Conservation (phyloP, 768 basidiomycete species). For the Boletus pseudo-olivaceus region DNA sequence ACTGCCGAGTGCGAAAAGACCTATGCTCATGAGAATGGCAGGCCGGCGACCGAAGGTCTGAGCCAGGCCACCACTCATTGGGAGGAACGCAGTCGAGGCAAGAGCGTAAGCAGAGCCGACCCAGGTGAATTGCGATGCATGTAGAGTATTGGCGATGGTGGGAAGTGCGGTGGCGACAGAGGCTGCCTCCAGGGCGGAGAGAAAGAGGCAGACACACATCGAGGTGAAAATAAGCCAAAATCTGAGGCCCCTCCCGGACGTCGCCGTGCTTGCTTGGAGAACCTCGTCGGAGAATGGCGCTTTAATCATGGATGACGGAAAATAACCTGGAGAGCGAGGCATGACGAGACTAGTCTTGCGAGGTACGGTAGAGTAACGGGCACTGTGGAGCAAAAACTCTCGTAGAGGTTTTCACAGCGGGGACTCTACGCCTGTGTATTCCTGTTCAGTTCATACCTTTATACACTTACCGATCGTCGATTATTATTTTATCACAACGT, state of each 20-base stretch:
- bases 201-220: conserved; percentile 26
- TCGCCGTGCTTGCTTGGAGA: neutral
- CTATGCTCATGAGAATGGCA: conserved; percentile 22
- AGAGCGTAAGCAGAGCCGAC: neutral
- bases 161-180: conserved; percentile 42
- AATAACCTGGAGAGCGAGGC: neutral
- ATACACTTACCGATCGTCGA: no score
- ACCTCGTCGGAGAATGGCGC: no score
- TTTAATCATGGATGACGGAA: neutral
- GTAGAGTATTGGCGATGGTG: conserved; percentile 27
- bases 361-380: neutral
- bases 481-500: no score
- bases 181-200: conserved; percentile 32
- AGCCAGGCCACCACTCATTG: conserved; percentile 33
- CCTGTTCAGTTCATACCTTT: no score
- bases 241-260: neutral
- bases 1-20: conserved; percentile 36
- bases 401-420: neutral
- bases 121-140: neutral
- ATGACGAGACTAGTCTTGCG: neutral
- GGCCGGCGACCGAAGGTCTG: conserved; percentile 40
- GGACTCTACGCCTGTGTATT: neutral
- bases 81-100: neutral
- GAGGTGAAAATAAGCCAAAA: conserved; percentile 28
- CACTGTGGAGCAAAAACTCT: neutral